Percentiles rank a stretch among this genome's conserved stretches.
These are phyloP conservation scores for Pythium brassicae DNA, from an alignment of 352 stramenopile genomes.

Conservation along the genomic window DNA sequence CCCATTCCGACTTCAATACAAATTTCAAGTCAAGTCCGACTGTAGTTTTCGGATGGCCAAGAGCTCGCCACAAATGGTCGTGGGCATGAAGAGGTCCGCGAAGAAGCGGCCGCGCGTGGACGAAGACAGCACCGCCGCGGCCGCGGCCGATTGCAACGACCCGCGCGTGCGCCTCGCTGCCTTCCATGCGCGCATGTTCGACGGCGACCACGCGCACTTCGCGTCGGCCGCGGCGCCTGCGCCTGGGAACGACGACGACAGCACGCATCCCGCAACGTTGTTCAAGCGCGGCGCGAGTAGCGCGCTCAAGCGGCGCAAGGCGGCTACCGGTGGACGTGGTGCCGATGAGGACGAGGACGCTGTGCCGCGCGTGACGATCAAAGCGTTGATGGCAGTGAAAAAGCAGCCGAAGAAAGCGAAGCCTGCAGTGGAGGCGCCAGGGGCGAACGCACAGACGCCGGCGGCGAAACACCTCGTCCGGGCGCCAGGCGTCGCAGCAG, in stretches of 20 bases:
- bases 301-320: slow-evolving; percentile 23
- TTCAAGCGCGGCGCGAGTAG: slow-evolving; percentile 36
- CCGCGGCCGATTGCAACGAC: slow-evolving; percentile 14
- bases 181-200: slow-evolving; percentile 62
- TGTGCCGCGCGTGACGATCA: slow-evolving; percentile 33
- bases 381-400: slow-evolving; percentile 20
- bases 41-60: neutral
- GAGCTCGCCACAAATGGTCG: neutral
- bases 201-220: slow-evolving; percentile 22
- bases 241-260: slow-evolving; percentile 12
- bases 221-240: neutral
- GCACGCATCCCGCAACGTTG: slow-evolving; percentile 21
- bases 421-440: slow-evolving; percentile 7
- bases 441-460: neutral
- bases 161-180: slow-evolving; percentile 34
- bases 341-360: slow-evolving; percentile 20
- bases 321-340: neutral
- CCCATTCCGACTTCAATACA: too few relatives aligned
- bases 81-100: neutral
- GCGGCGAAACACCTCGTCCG: neutral
- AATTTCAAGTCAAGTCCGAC: too few relatives aligned
- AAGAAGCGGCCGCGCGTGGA: slow-evolving; percentile 35
- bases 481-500: too few relatives aligned
- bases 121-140: slow-evolving; percentile 16
- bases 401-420: slow-evolving; percentile 12